phyloP scores from a whole-genome alignment of 176 grass and related monocot genomes.

The Aegilops tauschii region DNA sequence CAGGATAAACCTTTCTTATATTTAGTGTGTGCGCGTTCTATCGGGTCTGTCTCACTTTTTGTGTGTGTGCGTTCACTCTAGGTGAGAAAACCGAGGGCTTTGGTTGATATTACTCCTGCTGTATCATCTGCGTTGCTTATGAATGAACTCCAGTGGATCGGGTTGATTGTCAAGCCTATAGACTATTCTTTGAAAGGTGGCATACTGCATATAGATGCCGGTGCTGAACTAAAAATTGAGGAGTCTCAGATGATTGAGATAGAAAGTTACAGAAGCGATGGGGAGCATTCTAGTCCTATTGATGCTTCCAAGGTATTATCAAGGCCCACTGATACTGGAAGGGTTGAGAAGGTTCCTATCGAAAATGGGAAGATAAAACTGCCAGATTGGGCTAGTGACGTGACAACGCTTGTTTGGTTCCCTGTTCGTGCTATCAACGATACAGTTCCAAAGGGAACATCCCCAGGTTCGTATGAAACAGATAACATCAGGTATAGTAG shows the following conservation, averaged over 20 bases:
- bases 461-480: slow-evolving; percentile 64
- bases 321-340: slow-evolving; percentile 22
- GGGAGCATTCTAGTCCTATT: slow-evolving; percentile 24
- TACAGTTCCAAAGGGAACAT: slow-evolving; percentile 73
- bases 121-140: slow-evolving; percentile 90
- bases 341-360: slow-evolving; percentile 64
- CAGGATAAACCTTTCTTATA: slow-evolving; percentile 1
- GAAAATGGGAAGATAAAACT: slow-evolving; percentile 82
- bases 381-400: slow-evolving; percentile 89
- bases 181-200: slow-evolving; percentile 91
- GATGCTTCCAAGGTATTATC: slow-evolving; percentile 5
- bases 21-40: not conserved
- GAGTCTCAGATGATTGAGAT: slow-evolving; percentile 92
- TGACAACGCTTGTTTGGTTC: slow-evolving; percentile 87
- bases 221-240: slow-evolving; percentile 83
- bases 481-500: slow-evolving; percentile 17
- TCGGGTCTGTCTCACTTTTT: slow-evolving; percentile 2
- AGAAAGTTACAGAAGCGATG: slow-evolving; percentile 49
- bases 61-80: slow-evolving; percentile 12
- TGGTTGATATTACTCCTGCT: slow-evolving; percentile 89
- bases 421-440: slow-evolving; percentile 92
- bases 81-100: slow-evolving; percentile 92
- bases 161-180: slow-evolving; percentile 90
- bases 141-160: slow-evolving; percentile 98
- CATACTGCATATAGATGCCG: slow-evolving; percentile 89